Conservation (phyloP, 148 eudicot genomes). For the Fagopyrum homotropicum region DNA sequence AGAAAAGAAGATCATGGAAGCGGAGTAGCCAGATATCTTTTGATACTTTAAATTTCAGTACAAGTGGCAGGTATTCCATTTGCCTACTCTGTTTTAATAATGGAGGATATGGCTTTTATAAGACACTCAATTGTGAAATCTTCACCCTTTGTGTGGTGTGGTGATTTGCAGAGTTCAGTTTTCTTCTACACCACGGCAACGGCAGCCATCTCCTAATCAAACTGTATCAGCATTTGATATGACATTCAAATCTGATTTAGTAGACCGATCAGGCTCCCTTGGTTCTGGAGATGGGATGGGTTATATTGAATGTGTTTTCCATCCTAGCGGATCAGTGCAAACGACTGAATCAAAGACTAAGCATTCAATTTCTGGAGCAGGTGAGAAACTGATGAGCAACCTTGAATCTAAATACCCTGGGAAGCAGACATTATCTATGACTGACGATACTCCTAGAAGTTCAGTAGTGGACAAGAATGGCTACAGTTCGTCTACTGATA, state of each 20-base stretch:
- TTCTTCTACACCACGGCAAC: slow-evolving; percentile 34
- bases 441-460: slow-evolving; percentile 25
- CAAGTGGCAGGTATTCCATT: slow-evolving; percentile 49
- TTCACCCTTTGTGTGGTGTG: neutral
- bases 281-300: slow-evolving; percentile 49
- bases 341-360: slow-evolving; percentile 32
- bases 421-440: slow-evolving; percentile 24
- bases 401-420: slow-evolving; percentile 24
- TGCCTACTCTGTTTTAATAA: neutral
- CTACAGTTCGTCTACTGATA: slow-evolving; percentile 37
- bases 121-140: neutral
- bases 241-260: slow-evolving; percentile 44
- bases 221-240: slow-evolving; percentile 42
- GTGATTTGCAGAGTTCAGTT: slow-evolving; percentile 45
- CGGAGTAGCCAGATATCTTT: slow-evolving; percentile 34
- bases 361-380: slow-evolving; percentile 29
- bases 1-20: slow-evolving; percentile 60
- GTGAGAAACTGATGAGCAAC: slow-evolving; percentile 21
- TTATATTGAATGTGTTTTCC: slow-evolving; percentile 44
- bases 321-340: slow-evolving; percentile 33
- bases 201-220: slow-evolving; percentile 42
- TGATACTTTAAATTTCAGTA: slow-evolving; percentile 30
- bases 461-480: slow-evolving; percentile 30
- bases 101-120: neutral
- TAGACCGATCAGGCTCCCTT: slow-evolving; percentile 38